phyloP scores from a whole-genome alignment of 2,329 filamentous ascomycete genomes.

The Ascocoryne sarcoides region DNA sequence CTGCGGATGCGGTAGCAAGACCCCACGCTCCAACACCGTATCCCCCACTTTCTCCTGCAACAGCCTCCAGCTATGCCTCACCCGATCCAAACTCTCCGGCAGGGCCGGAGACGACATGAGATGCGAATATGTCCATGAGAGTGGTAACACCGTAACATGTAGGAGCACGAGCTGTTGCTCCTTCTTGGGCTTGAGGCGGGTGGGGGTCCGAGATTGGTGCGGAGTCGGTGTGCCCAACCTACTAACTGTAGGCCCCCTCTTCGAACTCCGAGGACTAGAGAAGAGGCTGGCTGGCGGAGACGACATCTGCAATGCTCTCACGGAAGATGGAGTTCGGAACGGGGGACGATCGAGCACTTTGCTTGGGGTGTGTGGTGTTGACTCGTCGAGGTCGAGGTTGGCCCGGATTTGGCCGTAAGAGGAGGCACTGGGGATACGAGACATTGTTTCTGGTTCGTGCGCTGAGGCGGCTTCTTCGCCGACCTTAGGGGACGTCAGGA shows the following conservation, averaged over 20 bases:
- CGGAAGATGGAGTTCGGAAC: constrained; percentile 61
- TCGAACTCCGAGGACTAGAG: constrained; percentile 46
- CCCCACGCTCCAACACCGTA: constrained; percentile 63
- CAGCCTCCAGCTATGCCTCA: constrained; percentile 56
- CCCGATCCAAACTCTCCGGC: constrained; percentile 38
- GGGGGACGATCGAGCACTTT: constrained; percentile 52
- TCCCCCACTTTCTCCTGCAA: constrained; percentile 64
- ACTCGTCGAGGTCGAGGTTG: constrained; percentile 20
- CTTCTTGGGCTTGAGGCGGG: constrained; percentile 46
- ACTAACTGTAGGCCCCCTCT: constrained; percentile 43
- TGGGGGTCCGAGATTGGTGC: constrained; percentile 37
- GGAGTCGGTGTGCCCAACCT: constrained; percentile 45
- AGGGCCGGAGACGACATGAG: constrained; percentile 40
- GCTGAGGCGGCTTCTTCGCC: constrained; percentile 24
- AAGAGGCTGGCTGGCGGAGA: constrained; percentile 52
- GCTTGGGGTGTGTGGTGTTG: constrained; percentile 30
- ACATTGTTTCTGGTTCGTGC: constrained; percentile 32
- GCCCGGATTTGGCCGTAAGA: constrained; percentile 23
- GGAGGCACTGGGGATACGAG: constrained; percentile 29
- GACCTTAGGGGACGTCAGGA: constrained; percentile 20
- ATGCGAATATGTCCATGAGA: constrained; percentile 56
- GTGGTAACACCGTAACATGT: constrained; percentile 67
- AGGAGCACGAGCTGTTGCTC: constrained; percentile 65
- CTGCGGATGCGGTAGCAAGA: constrained; percentile 69
- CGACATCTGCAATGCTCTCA: constrained; percentile 64